Percentiles rank a stretch among this genome's conserved stretches.
These are phyloP conservation scores for Hypholoma sublateritium DNA, from an alignment of 768 basidiomycete genomes.

Conservation along the genomic window DNA sequence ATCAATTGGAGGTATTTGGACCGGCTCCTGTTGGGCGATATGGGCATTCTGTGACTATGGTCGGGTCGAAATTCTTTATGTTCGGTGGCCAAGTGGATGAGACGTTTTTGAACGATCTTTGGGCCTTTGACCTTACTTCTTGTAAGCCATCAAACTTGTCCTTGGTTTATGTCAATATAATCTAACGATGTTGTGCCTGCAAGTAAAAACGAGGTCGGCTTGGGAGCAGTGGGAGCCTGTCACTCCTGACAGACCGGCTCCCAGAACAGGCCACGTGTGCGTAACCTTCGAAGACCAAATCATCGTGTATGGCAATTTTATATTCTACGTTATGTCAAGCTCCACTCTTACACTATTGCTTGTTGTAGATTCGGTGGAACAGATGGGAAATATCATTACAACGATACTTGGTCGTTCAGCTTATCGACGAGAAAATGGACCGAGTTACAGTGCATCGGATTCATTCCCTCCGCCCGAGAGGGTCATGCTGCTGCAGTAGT, in stretches of 20 bases:
- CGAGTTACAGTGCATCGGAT: constrained; percentile 94
- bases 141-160: constrained; percentile 47
- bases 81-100: constrained; percentile 98
- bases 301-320: constrained; percentile 61
- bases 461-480: constrained; percentile 92
- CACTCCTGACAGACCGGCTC: constrained; percentile 65
- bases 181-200: background rate
- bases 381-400: constrained; percentile 98
- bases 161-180: constrained; percentile 2
- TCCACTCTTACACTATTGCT: constrained; percentile 3
- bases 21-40: constrained; percentile 86
- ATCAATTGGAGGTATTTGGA: constrained; percentile 75
- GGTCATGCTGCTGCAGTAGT: constrained; percentile 96
- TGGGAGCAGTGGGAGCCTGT: constrained; percentile 82
- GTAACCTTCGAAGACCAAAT: constrained; percentile 82
- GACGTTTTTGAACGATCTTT: constrained; percentile 91
- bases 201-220: constrained; percentile 78
- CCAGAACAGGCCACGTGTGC: constrained; percentile 90
- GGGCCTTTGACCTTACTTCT: constrained; percentile 94
- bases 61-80: constrained; percentile 85
- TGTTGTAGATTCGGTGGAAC: constrained; percentile 87
- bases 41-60: constrained; percentile 94
- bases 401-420: constrained; percentile 97
- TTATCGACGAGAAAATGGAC: constrained; percentile 79
- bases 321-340: background rate